Percentiles rank a stretch among this genome's conserved stretches.
phyloP scores from a whole-genome alignment of 1,284 basidiomycete genomes.

The Sporisorium exsertum region DNA sequence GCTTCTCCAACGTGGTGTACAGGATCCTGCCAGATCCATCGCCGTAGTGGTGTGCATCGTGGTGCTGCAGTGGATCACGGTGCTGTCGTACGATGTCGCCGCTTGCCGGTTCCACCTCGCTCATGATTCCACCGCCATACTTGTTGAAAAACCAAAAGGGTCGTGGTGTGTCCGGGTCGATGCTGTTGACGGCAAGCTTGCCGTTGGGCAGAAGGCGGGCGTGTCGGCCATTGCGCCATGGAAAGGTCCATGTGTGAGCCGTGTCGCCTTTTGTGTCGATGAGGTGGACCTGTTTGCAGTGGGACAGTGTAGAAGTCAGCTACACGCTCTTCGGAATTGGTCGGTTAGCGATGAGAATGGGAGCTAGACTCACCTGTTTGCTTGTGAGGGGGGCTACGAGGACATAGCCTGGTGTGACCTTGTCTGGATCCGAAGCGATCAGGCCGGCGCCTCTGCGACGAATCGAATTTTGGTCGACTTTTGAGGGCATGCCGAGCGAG shows the following conservation, averaged over 20 bases:
- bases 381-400: constrained; percentile 1
- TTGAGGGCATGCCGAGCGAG: background rate
- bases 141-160: constrained; percentile 9
- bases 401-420: constrained; percentile 2
- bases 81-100: background rate
- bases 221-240: constrained; percentile 4
- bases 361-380: background rate
- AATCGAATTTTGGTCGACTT: constrained; percentile 4
- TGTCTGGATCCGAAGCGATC: constrained; percentile 3
- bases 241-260: constrained; percentile 2
- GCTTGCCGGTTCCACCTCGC: constrained; percentile 1
- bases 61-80: constrained; percentile 2
- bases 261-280: background rate
- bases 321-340: too few species aligned
- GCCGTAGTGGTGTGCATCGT: constrained; percentile 6
- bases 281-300: background rate
- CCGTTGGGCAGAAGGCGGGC: constrained; percentile 5
- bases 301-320: background rate
- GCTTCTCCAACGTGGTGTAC: constrained; percentile 3
- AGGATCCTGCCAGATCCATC: constrained; percentile 7
- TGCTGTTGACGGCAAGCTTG: constrained; percentile 2
- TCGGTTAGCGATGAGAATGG: background rate
- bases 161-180: constrained; percentile 2
- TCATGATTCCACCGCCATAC: constrained; percentile 6
- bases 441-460: constrained; percentile 1